phyloP scores from a whole-genome alignment of 164 flowering plant species.

The Vitis rupestris region DNA sequence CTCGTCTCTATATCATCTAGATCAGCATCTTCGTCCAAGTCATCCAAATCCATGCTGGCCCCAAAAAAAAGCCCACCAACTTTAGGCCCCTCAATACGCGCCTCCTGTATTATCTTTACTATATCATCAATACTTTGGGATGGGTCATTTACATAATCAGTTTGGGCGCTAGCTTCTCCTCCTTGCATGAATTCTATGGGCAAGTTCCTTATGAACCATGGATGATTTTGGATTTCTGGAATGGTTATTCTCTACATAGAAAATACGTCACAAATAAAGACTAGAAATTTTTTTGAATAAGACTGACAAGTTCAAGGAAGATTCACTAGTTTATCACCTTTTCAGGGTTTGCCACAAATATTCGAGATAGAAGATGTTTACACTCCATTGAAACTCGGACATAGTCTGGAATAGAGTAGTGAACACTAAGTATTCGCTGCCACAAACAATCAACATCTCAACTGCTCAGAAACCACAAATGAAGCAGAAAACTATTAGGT shows the following conservation, averaged over 20 bases:
- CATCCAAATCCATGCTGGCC: conserved; percentile 76
- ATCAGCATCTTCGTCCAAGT: conserved; percentile 68
- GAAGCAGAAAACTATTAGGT: not conserved
- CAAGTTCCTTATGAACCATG: conserved; percentile 61
- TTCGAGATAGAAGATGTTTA: conserved; percentile 55
- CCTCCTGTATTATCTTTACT: conserved; percentile 68
- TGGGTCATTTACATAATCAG: conserved; percentile 25
- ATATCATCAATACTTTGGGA: conserved; percentile 71
- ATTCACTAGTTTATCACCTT: conserved; percentile 30
- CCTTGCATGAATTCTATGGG: conserved; percentile 45
- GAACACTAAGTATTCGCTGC: conserved; percentile 65
- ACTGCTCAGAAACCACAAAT: not conserved
- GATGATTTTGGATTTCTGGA: conserved; percentile 54
- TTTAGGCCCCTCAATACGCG: conserved; percentile 42
- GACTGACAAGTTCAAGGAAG: not conserved
- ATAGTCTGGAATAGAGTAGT: conserved; percentile 57
- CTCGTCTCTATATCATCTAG: conserved; percentile 71
- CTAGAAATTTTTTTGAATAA: not conserved
- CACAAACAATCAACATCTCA: not conserved
- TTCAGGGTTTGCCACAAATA: conserved; percentile 62
- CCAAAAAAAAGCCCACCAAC: conserved; percentile 36
- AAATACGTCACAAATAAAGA: not conserved
- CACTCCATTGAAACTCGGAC: conserved; percentile 60
- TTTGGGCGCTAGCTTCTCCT: conserved; percentile 25
- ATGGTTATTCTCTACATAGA: conserved; percentile 59